These are phyloP conservation scores for Penicillium sp. DNA, from an alignment of 2,329 filamentous ascomycete species.

Conservation along the genomic window DNA sequence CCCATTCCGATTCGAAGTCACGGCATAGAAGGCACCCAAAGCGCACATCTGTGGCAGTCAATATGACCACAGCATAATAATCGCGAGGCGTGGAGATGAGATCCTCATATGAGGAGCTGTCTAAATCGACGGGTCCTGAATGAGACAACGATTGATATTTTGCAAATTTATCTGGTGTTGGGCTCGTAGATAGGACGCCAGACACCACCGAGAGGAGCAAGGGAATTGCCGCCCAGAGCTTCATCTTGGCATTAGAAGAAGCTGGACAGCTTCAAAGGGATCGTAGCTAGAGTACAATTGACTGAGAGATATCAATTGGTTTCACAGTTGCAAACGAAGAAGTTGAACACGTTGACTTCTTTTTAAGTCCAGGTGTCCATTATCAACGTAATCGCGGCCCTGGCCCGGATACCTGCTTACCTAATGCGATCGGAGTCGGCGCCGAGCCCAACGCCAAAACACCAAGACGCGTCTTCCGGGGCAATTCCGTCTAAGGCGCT, in stretches of 20 bases:
- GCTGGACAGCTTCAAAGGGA: conserved; percentile 1
- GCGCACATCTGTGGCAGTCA: conserved; percentile 79
- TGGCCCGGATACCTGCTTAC: conserved; percentile 7
- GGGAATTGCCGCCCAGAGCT: conserved; percentile 27
- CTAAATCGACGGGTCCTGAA: conserved; percentile 68
- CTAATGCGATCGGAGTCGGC: neutral
- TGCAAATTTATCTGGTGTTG: conserved; percentile 64
- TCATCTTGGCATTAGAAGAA: conserved; percentile 32
- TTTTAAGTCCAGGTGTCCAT: conserved; percentile 12
- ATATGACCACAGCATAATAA: conserved; percentile 74
- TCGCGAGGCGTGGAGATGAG: conserved; percentile 75
- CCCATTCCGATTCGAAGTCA: conserved; percentile 93
- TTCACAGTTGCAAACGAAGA: conserved; percentile 8
- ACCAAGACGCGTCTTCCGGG: conserved; percentile 5
- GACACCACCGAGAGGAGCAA: conserved; percentile 41
- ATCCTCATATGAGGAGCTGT: conserved; percentile 69
- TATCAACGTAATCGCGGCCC: conserved; percentile 7
- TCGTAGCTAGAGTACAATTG: neutral
- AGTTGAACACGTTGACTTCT: conserved; percentile 4
- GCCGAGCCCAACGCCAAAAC: conserved; percentile 1
- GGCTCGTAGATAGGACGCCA: conserved; percentile 47
- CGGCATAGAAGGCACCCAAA: conserved; percentile 83
- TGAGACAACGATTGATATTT: conserved; percentile 67
- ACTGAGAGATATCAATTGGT: conserved; percentile 2
- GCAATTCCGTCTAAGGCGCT: neutral